Evolutionary conservation across 2,329 filamentous ascomycete species (phyloP).

Genomic region (Aspergillus puulaauensis): DNA sequence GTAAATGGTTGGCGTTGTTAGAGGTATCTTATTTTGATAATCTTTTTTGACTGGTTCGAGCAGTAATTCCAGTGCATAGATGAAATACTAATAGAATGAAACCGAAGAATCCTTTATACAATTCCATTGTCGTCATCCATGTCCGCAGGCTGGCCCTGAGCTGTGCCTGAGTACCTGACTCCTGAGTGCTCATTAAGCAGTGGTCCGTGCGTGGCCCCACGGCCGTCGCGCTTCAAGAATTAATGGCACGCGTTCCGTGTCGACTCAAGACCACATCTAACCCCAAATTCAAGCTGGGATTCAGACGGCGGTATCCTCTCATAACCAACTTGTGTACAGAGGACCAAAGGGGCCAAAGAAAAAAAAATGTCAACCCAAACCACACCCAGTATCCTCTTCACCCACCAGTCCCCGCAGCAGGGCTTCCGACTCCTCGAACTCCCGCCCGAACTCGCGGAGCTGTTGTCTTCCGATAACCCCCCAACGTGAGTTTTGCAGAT

Average conservation of each 20-base stretch:
- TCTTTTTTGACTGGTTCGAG: not conserved
- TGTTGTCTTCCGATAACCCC: conserved; percentile 50
- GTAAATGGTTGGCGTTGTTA: conserved; percentile 15
- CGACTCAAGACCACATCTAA: not conserved
- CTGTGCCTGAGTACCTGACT: not conserved
- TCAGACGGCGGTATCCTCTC: not conserved
- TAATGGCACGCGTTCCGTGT: conserved; percentile 13
- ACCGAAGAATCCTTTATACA: too few relatives aligned
- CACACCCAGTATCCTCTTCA: conserved; percentile 39
- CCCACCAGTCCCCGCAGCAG: conserved; percentile 47
- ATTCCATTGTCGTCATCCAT: not conserved
- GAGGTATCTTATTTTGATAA: not conserved
- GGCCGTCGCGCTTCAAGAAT: conserved; percentile 12
- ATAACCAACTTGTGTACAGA: not conserved
- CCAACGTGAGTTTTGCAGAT: conserved; percentile 30
- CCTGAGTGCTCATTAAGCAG: conserved; percentile 26
- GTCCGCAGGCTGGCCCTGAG: not conserved
- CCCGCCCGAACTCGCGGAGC: conserved; percentile 55
- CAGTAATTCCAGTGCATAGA: not conserved
- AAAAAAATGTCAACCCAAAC: conserved; percentile 41
- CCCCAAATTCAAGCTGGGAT: not conserved
- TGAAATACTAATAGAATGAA: not conserved
- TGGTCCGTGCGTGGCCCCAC: conserved; percentile 30
- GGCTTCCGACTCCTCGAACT: conserved; percentile 62
- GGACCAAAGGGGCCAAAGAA: not conserved